Base-by-base conservation (phyloP, 305 asterid species). In the Solanum hybrid region DNA sequence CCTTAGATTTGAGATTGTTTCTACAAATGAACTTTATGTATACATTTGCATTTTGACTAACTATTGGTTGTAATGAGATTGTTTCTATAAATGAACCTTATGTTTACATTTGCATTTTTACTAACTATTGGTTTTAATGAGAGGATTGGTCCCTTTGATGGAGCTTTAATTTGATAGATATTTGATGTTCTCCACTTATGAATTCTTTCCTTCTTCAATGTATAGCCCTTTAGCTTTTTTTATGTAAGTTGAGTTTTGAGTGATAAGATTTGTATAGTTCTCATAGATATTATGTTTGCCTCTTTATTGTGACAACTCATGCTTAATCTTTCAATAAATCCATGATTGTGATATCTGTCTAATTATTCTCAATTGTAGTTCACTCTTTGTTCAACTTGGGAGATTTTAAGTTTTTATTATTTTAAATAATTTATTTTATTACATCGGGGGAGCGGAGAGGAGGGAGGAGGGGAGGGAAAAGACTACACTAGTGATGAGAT, bases 231-330 rank as follows among this genome's bases (percentile, higher is more conserved):
- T 33, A 74, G 29, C 20, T 35, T 6, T 35, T 67, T 82, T 40
- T 29, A 29, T 83, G 39, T 9, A 83, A 83, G 74, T 83, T 83
- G 73, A 42, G 14, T 10, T 82, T 28, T 82, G 71, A 83, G 40
- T 29, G 40, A 29, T 20, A 18, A 29, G 40, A 84, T 51, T 84
- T 84, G 40, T 20, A 51, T 51, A 84, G 42, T 46, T 83, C 74
- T 83, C 3, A 14, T 36, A 51, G 28, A 51, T 84, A 29, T 46
- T 29, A 51, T 84, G 75, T 31, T 84, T 31, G 37, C 40, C 87
- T 84, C 87, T 46, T 84, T 84, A 84, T 46, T 18, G 87, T 84
- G 87, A 51, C 87, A 83, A 31, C 87, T 46, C 74, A 29, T 29
- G 73, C 87, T 83, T 42, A 83, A 83, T n/a, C 73, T 42, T 83